Evolutionary conservation across 306 rosid genomes (phyloP).

Genomic region (Vachellia pachyceras): DNA sequence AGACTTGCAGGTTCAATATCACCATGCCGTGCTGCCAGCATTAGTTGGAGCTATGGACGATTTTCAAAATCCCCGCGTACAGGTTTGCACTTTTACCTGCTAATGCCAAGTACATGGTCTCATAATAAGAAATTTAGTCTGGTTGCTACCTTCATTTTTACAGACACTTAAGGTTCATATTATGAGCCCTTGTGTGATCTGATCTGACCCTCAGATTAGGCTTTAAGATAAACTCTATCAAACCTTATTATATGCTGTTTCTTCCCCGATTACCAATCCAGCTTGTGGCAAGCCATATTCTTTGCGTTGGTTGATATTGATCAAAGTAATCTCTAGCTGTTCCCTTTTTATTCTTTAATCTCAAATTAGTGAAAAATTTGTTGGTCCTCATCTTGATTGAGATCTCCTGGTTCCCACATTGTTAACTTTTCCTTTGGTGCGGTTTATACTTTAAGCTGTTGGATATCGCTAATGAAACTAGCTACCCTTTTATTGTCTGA

Average conservation of each 20-base stretch:
- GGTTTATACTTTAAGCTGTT: neutral
- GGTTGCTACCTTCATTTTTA: neutral
- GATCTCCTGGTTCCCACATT: neutral
- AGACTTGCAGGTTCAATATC: slow-evolving; percentile 64
- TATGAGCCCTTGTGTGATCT: slow-evolving; percentile 6
- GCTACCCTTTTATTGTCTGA: neutral
- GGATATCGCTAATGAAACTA: slow-evolving; percentile 4
- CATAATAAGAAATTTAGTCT: neutral
- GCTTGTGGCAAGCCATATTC: slow-evolving; percentile 9
- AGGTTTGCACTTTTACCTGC: slow-evolving; percentile 54
- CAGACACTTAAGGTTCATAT: neutral
- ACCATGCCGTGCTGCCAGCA: slow-evolving; percentile 65
- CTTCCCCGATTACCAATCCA: neutral
- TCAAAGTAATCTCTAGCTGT: neutral
- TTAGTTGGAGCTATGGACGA: slow-evolving; percentile 79
- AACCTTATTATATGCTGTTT: neutral
- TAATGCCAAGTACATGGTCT: neutral
- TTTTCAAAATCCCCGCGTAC: slow-evolving; percentile 77
- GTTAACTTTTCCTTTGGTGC: neutral
- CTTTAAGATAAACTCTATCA: neutral
- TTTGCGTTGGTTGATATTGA: neutral
- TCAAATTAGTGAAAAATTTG: neutral
- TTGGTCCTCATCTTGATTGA: neutral
- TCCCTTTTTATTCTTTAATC: neutral
- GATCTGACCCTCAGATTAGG: neutral